Percentiles rank a stretch among this genome's conserved stretches.
These are phyloP conservation scores for Thalassiosira livingstoniorum DNA, from an alignment of 352 stramenopile genomes.

Conservation along the genomic window DNA sequence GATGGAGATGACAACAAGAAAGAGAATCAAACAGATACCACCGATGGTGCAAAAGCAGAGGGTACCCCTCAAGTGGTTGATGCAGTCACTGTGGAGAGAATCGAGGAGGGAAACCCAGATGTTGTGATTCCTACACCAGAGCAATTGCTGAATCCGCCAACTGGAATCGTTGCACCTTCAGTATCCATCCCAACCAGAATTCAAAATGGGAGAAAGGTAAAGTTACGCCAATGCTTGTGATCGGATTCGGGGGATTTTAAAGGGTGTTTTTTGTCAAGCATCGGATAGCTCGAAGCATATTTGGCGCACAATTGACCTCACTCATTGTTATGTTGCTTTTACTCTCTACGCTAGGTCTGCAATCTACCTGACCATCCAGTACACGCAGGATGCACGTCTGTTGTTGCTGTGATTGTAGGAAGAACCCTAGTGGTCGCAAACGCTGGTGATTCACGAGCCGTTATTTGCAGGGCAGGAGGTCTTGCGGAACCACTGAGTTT, in stretches of 20 bases:
- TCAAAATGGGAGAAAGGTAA: conserved; percentile 74
- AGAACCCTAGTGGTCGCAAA: conserved; percentile 88
- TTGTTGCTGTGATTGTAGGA: conserved; percentile 83
- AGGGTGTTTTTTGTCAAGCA: no score
- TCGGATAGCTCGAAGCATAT: no score
- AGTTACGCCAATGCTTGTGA: no score
- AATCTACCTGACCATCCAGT: conserved; percentile 85
- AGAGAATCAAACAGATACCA: conserved; percentile 21
- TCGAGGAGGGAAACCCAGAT: conserved; percentile 12
- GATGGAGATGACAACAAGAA: conserved; percentile 23
- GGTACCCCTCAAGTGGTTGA: conserved; percentile 4
- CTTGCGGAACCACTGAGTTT: conserved; percentile 81
- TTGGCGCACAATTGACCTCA: no score
- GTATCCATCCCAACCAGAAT: conserved; percentile 63
- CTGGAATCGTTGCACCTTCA: conserved; percentile 54
- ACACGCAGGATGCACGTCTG: conserved; percentile 87
- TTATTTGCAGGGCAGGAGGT: conserved; percentile 84
- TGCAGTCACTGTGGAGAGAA: neutral
- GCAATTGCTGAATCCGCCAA: conserved; percentile 58
- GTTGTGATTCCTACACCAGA: conserved; percentile 47
- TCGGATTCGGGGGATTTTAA: conserved; percentile 11
- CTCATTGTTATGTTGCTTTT: conserved; percentile 10
- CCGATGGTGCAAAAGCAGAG: neutral
- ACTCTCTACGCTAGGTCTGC: conserved; percentile 60
- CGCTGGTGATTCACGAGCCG: conserved; percentile 87